phyloP scores from a whole-genome alignment of 352 stramenopile species.

The Phytophthora pisi region DNA sequence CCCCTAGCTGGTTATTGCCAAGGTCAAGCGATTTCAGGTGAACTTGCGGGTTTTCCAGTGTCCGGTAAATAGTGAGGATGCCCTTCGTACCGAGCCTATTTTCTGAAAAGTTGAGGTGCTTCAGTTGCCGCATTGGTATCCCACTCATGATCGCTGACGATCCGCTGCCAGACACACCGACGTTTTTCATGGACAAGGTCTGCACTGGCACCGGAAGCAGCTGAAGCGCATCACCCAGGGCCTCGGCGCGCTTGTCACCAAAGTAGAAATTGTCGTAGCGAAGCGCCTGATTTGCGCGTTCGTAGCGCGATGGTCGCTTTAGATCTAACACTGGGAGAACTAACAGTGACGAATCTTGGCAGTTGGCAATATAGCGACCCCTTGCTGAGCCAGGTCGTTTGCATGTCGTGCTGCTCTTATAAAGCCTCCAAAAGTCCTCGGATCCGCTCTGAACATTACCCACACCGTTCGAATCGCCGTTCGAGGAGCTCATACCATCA shows the following conservation, averaged over 20 bases:
- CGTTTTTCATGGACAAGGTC: constrained; percentile 74
- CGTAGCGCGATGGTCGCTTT: constrained; percentile 51
- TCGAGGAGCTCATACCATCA: background rate
- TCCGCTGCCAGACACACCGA: constrained; percentile 59
- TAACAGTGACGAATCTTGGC: constrained; percentile 61
- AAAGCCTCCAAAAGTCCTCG: constrained; percentile 64
- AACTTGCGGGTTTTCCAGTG: constrained; percentile 57
- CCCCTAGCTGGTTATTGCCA: constrained; percentile 75
- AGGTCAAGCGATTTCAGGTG: constrained; percentile 69
- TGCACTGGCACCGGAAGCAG: constrained; percentile 62
- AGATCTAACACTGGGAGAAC: constrained; percentile 72
- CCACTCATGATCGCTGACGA: constrained; percentile 67
- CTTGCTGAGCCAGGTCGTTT: constrained; percentile 56
- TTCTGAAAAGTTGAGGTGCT: constrained; percentile 72
- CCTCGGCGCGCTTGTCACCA: constrained; percentile 66
- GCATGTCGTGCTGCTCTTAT: constrained; percentile 48
- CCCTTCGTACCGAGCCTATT: constrained; percentile 67
- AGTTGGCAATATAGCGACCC: constrained; percentile 66
- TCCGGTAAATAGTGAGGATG: constrained; percentile 58
- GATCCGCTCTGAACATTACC: constrained; percentile 7
- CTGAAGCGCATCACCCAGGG: constrained; percentile 62
- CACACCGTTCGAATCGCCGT: background rate
- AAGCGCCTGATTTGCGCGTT: constrained; percentile 44
- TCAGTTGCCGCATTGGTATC: constrained; percentile 52
- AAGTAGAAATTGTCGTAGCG: constrained; percentile 82